phyloP scores from a whole-genome alignment of 2,329 filamentous ascomycete species.

The Didymella segeticola region DNA sequence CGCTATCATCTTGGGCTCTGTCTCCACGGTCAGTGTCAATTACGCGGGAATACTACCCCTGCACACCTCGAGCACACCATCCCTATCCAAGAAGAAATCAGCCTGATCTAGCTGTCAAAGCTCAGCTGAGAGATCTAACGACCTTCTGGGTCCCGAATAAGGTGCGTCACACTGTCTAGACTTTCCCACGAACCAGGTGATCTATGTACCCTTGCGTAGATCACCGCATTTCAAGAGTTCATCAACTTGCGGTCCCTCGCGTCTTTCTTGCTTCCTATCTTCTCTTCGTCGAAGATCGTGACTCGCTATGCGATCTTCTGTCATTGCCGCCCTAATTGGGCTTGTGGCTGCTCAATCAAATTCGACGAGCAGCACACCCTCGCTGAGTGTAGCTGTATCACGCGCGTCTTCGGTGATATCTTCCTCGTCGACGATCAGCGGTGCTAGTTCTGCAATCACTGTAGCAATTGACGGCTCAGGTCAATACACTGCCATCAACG shows the following conservation, averaged over 20 bases:
- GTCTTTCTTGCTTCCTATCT: neutral
- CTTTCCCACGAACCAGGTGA: neutral
- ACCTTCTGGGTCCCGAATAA: neutral
- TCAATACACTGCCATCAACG: slow-evolving; percentile 55
- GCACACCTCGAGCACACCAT: neutral
- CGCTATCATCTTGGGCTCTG: neutral
- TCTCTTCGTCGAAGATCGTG: slow-evolving; percentile 3
- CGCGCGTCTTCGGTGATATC: slow-evolving; percentile 9
- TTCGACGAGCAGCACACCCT: slow-evolving; percentile 10
- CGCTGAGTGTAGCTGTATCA: slow-evolving; percentile 2
- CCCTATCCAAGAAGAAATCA: neutral
- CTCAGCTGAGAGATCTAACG: slow-evolving; percentile 1
- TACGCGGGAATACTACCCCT: neutral
- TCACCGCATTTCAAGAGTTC: slow-evolving; percentile 8
- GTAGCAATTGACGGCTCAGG: slow-evolving; percentile 55
- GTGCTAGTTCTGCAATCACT: slow-evolving; percentile 45
- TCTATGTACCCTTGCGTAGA: slow-evolving; percentile 16
- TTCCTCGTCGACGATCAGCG: slow-evolving; percentile 4
- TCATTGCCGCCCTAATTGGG: slow-evolving; percentile 20
- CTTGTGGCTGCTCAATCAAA: slow-evolving; percentile 23
- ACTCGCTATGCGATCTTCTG: slow-evolving; percentile 22
- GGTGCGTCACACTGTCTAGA: neutral
- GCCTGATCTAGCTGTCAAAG: neutral
- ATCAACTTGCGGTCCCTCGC: slow-evolving; percentile 5
- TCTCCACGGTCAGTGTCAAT: neutral